These are phyloP conservation scores for Datura wrightii DNA, from an alignment of 257 asterid genomes.

Conservation along the genomic window DNA sequence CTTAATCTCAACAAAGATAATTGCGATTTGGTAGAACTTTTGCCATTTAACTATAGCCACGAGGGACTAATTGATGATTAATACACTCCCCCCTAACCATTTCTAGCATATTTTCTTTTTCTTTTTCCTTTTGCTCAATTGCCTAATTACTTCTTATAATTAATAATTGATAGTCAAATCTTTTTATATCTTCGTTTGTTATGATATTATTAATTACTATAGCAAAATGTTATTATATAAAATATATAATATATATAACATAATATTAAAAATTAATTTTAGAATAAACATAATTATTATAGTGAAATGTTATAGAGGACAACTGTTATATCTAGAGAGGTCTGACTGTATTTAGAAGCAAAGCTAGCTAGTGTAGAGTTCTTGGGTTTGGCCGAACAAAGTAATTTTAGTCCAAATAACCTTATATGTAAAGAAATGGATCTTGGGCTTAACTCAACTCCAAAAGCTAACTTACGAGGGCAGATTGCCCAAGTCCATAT, in stretches of 20 bases:
- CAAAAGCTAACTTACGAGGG: too few species aligned
- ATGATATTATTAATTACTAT: too few species aligned
- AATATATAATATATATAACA: too few species aligned
- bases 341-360: too few species aligned
- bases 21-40: not conserved
- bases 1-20: not conserved
- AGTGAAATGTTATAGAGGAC: too few species aligned
- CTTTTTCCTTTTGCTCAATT: not conserved
- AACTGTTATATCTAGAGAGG: not conserved
- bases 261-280: too few species aligned
- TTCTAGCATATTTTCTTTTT: not conserved
- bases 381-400: not conserved
- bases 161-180: not conserved
- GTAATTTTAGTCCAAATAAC: not conserved
- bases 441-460: too few species aligned
- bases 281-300: too few species aligned
- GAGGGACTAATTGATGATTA: constrained; percentile 26
- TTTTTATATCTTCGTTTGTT: too few species aligned
- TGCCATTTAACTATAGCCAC: not conserved
- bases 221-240: too few species aligned
- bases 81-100: constrained; percentile 21
- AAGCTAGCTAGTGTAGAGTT: not conserved
- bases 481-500: too few species aligned
- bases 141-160: not conserved
- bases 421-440: too few species aligned